Percentiles rank a stretch among this genome's conserved stretches.
Conservation (phyloP, 306 rosid genomes). For the Corylus heterophylla region DNA sequence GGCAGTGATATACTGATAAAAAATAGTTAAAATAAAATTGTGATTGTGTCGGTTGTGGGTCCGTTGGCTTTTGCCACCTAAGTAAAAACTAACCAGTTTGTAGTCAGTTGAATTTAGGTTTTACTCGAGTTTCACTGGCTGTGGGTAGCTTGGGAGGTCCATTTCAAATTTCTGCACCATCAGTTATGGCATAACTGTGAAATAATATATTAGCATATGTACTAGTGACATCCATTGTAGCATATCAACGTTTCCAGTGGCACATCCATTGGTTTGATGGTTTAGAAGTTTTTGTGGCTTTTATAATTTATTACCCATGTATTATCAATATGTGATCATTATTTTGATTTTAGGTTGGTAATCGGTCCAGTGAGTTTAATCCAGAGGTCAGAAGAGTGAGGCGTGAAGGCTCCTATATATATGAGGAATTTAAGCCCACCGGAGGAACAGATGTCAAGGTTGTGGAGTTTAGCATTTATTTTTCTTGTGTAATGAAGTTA, state of each 20-base stretch:
- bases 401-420: conserved; percentile 95
- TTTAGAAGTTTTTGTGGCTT: not conserved
- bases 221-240: not conserved
- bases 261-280: not conserved
- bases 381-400: conserved; percentile 96
- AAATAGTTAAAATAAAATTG: too few species aligned
- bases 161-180: conserved; percentile 3
- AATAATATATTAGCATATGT: conserved; percentile 23
- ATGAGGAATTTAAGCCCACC: conserved; percentile 96
- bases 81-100: conserved; percentile 15
- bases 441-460: conserved; percentile 99
- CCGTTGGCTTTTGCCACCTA: conserved; percentile 24
- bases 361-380: conserved; percentile 95
- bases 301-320: conserved; percentile 11
- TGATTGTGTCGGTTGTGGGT: not conserved
- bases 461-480: conserved; percentile 32
- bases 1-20: not conserved
- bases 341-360: conserved; percentile 72
- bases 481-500: conserved; percentile 20
- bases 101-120: not conserved
- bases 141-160: conserved; percentile 22
- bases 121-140: not conserved
- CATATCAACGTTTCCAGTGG: not conserved
- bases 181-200: conserved; percentile 23
- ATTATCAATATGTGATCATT: conserved; percentile 27